A percentile compares a stretch with the other conserved stretches of the same genome.
phyloP scores from a whole-genome alignment of 176 grass and related monocot genomes.

The Stipa capillata region DNA sequence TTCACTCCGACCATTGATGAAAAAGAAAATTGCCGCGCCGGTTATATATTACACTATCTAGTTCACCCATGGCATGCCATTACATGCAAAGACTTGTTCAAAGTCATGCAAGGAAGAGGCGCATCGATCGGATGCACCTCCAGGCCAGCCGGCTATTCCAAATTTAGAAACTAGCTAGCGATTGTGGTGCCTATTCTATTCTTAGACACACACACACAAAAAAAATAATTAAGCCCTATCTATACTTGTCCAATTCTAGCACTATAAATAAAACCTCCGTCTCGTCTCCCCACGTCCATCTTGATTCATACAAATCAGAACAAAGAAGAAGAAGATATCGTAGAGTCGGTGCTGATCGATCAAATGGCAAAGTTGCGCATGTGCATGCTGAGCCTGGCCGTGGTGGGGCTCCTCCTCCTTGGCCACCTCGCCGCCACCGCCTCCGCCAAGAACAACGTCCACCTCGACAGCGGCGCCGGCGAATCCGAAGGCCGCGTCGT shows the following conservation, averaged over 20 bases:
- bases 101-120: neutral
- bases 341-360: neutral
- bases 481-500: conserved; percentile 12
- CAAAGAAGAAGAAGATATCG: neutral
- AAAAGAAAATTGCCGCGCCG: too few relatives aligned
- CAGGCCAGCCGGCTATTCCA: neutral
- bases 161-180: neutral
- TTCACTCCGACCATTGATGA: too few relatives aligned
- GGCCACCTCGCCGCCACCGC: neutral
- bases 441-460: neutral
- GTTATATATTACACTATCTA: too few relatives aligned
- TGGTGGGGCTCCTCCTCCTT: conserved; percentile 8
- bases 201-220: neutral
- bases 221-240: neutral
- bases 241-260: neutral
- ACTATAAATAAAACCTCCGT: neutral
- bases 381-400: conserved; percentile 1
- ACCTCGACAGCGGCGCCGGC: neutral
- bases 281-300: neutral
- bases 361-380: neutral
- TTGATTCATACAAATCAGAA: neutral
- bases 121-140: neutral
- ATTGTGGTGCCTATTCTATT: too few relatives aligned
- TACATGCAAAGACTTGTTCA: neutral
- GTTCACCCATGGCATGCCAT: too few relatives aligned